Evolutionary conservation across 108 stramenopile species (phyloP), one percentile per base, ranked within the genome.

Genomic region (Chaetoceros muelleri): DNA sequence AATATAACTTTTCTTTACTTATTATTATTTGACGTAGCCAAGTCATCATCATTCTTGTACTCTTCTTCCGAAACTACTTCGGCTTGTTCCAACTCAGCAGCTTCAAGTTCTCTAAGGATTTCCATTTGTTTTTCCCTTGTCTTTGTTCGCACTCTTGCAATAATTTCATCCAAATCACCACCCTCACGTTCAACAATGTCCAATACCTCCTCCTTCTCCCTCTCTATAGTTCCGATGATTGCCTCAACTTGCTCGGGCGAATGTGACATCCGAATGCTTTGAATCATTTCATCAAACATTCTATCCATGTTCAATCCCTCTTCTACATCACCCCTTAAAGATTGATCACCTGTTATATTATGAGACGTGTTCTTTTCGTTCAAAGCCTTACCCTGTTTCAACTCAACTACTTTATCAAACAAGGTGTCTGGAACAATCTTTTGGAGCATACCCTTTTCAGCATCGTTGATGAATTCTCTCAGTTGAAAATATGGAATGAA

Each of bases 181-280:
- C 88, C 88, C 30, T 85, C 82, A 56, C 69, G 72, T 26, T 81
- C 71, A 64, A 90, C 53, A 34, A 90, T 84, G 24, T 84, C 66
- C 28, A 82, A 44, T 3, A 85, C 84, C 57, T 90, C 88, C 44
- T 79, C 60, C 46, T 72, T 59, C 63, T 90, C 88, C 29, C 75
- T 50, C 53, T 71, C 71, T n/a, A 90, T 63, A 8, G 82, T 84
- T 31, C 67, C 72, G 56, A 82, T 51, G 31, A 90, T 84, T 17
- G 84, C 84, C 49, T 82, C 78, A 17, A 84, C 80, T 61, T 90
- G 82, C 60, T 90, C 80, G 0, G 71, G 55, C 26, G 67, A 71
- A 44, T 84, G 78, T 44, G 71, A 68, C 57, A 84, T 52, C 30
- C 68, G 73, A 27, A 90, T 52, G 28, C 71, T 66, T 21, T 70